Conservation (phyloP, 2,329 filamentous ascomycete species). For the Neofusicoccum umdonicola region DNA sequence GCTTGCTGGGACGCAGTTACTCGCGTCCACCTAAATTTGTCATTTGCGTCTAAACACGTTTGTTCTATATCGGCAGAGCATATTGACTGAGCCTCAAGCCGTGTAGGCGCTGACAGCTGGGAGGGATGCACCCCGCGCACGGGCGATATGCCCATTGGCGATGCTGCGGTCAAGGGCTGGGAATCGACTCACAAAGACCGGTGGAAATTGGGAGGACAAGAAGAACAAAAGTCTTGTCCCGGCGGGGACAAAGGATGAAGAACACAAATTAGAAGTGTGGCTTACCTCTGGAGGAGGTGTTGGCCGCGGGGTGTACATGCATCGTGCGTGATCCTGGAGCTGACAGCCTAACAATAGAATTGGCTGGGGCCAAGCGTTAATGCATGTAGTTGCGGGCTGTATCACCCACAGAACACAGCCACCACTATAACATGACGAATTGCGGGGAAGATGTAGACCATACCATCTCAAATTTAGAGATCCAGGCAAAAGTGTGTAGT, state of each 20-base stretch:
- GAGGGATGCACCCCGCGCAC: background rate
- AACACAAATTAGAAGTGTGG: background rate
- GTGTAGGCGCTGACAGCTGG: background rate
- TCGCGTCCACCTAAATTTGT: background rate
- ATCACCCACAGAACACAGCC: background rate
- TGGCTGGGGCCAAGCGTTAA: background rate
- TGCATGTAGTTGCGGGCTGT: background rate
- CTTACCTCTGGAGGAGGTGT: background rate
- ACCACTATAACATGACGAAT: background rate
- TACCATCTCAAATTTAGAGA: background rate
- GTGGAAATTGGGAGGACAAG: background rate
- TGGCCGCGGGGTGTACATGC: background rate
- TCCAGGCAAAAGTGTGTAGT: background rate
- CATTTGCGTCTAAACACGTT: background rate
- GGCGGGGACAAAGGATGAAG: background rate
- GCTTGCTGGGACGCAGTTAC: background rate
- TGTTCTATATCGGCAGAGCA: background rate
- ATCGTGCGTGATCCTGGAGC: background rate
- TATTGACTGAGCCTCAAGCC: background rate
- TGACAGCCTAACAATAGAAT: constrained; percentile 12
- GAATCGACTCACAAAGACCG: constrained; percentile 4
- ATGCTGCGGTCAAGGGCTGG: background rate
- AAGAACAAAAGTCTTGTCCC: background rate
- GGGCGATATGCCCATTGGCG: background rate
- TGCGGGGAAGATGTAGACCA: background rate